These are phyloP conservation scores for Thymus quinquecostatus DNA, from an alignment of 257 asterid species.

Conservation along the genomic window DNA sequence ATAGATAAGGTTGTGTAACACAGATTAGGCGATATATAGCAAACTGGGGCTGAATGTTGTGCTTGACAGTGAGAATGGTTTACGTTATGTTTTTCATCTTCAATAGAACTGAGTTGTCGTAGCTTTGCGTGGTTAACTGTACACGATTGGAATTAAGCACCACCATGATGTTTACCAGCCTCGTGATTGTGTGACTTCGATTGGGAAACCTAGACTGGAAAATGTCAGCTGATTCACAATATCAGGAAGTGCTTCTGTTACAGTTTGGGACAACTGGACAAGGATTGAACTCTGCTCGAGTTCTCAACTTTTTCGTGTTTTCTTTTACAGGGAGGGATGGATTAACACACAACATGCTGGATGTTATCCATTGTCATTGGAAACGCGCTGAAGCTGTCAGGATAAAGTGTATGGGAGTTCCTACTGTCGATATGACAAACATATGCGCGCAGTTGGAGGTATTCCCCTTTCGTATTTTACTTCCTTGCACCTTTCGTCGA, in stretches of 20 bases:
- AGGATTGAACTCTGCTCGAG: slow-evolving; percentile 10
- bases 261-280: slow-evolving; percentile 7
- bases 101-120: neutral
- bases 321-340: slow-evolving; percentile 81
- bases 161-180: slow-evolving; percentile 6
- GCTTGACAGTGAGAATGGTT: neutral
- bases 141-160: slow-evolving; percentile 10
- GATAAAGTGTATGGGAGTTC: slow-evolving; percentile 96
- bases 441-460: slow-evolving; percentile 90
- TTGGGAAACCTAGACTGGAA: slow-evolving; percentile 1
- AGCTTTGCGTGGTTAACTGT: slow-evolving; percentile 3
- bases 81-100: neutral
- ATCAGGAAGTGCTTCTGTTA: neutral
- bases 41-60: neutral
- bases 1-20: neutral
- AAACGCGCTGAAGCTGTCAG: slow-evolving; percentile 82
- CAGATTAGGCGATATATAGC: neutral
- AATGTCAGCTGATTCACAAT: slow-evolving; percentile 5
- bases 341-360: slow-evolving; percentile 93
- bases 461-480: slow-evolving; percentile 24
- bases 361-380: slow-evolving; percentile 88
- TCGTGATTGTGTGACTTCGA: neutral
- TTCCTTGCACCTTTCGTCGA: neutral
- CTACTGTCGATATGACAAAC: slow-evolving; percentile 93
- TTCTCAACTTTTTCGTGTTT: slow-evolving; percentile 14